Conservation (phyloP, 345 rosid genomes). For the Fremontodendron californicum region DNA sequence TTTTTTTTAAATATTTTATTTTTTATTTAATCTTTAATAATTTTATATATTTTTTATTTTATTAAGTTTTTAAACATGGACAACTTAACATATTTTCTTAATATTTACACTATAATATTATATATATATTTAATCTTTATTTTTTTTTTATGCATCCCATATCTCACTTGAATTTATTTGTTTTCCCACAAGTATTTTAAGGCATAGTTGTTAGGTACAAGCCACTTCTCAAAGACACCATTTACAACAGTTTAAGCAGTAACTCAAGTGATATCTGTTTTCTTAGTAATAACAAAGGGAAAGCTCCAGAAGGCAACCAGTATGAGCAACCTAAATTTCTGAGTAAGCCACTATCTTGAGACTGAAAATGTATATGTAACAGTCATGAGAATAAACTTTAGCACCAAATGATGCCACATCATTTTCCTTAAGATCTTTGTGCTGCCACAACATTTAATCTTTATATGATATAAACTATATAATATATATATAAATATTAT, state of each 20-base stretch:
- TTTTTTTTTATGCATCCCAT: neutral
- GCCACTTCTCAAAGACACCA: neutral
- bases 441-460: no score
- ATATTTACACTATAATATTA: no score
- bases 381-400: constrained; percentile 60
- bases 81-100: no score
- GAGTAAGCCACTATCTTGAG: no score
- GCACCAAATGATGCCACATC: constrained; percentile 63
- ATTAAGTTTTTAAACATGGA: no score
- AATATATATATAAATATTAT: no score
- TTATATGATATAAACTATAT: no score
- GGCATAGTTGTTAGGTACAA: neutral
- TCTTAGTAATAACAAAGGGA: neutral
- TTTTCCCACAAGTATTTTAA: neutral
- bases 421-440: constrained; percentile 39
- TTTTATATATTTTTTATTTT: no score
- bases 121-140: no score
- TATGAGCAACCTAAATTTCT: neutral
- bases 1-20: no score
- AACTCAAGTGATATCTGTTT: neutral
- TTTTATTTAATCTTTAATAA: no score
- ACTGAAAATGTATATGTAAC: constrained; percentile 61
- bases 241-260: neutral
- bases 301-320: neutral
- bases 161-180: neutral